phyloP scores from a whole-genome alignment of 2,329 filamentous ascomycete species.

The Cadophora luteo-olivacea region DNA sequence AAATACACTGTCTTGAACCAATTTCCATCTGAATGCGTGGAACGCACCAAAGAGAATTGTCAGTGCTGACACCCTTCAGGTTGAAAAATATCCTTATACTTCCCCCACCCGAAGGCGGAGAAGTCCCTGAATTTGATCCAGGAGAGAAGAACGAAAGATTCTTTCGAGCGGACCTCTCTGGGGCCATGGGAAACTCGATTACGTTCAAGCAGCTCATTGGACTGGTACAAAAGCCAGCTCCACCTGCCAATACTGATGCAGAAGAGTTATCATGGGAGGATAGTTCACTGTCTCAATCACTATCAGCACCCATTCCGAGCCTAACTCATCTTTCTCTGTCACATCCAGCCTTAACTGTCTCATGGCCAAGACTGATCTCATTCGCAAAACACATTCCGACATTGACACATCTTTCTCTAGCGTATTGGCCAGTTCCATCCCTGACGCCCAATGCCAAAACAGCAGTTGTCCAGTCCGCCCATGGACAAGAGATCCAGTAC shows the following conservation, averaged over 20 bases:
- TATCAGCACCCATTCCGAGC: constrained; percentile 52
- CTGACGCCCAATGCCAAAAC: constrained; percentile 61
- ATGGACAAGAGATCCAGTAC: constrained; percentile 55
- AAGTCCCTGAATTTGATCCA: constrained; percentile 20
- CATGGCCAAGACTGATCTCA: constrained; percentile 64
- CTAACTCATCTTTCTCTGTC: constrained; percentile 68
- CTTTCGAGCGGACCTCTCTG: constrained; percentile 60
- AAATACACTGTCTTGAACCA: too few species aligned
- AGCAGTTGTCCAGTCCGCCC: constrained; percentile 49
- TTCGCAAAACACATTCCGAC: constrained; percentile 59
- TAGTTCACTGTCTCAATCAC: constrained; percentile 22
- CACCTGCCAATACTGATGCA: constrained; percentile 18
- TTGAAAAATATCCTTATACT: constrained; percentile 54
- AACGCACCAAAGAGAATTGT: not conserved
- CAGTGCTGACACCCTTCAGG: not conserved
- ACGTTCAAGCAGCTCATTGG: constrained; percentile 58
- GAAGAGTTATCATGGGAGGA: constrained; percentile 40
- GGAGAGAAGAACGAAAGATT: constrained; percentile 53
- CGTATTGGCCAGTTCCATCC: constrained; percentile 66
- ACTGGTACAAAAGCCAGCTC: constrained; percentile 47
- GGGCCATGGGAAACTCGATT: constrained; percentile 57
- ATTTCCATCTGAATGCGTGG: too few species aligned
- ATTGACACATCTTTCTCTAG: constrained; percentile 66
- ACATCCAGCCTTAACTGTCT: constrained; percentile 47
- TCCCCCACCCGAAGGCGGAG: constrained; percentile 42